These are phyloP conservation scores for Penicillium sp. DNA, from an alignment of 2,329 filamentous ascomycete genomes.

Conservation along the genomic window DNA sequence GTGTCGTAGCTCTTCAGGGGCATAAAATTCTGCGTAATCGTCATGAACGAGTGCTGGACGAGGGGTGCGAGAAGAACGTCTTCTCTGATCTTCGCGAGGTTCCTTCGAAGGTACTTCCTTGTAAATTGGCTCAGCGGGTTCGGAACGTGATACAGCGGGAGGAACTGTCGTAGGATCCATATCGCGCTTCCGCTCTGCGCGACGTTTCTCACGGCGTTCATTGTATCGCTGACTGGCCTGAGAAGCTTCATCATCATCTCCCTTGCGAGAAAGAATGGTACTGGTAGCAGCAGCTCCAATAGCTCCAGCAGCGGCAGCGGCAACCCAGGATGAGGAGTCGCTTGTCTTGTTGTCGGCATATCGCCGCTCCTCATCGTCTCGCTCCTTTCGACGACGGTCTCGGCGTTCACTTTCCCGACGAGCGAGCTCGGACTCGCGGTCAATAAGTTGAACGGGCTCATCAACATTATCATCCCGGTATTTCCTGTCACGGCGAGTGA, in stretches of 20 bases:
- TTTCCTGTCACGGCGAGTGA: conserved; percentile 25
- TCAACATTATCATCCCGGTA: conserved; percentile 23
- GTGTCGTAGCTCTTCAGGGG: conserved; percentile 40
- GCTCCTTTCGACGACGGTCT: conserved; percentile 20
- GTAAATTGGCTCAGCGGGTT: conserved; percentile 18
- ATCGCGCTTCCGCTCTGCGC: conserved; percentile 38
- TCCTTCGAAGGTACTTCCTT: conserved; percentile 16
- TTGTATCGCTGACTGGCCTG: conserved; percentile 35
- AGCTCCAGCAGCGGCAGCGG: conserved; percentile 48
- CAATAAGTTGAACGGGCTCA: conserved; percentile 27
- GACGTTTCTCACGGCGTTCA: conserved; percentile 38
- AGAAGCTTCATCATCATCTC: conserved; percentile 28
- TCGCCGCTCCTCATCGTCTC: conserved; percentile 20
- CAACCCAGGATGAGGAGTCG: conserved; percentile 32
- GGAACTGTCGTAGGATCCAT: conserved; percentile 23
- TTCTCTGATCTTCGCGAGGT: conserved; percentile 21
- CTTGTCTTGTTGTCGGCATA: conserved; percentile 27
- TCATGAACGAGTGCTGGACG: conserved; percentile 39
- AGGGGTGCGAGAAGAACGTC: conserved; percentile 28
- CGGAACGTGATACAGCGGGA: conserved; percentile 26
- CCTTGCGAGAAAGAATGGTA: conserved; percentile 37
- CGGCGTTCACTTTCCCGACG: conserved; percentile 19
- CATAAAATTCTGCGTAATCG: conserved; percentile 44
- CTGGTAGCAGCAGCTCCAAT: conserved; percentile 49
- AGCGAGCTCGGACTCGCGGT: conserved; percentile 27